phyloP scores from a whole-genome alignment of 305 asterid genomes.

The Solanum hybrid region DNA sequence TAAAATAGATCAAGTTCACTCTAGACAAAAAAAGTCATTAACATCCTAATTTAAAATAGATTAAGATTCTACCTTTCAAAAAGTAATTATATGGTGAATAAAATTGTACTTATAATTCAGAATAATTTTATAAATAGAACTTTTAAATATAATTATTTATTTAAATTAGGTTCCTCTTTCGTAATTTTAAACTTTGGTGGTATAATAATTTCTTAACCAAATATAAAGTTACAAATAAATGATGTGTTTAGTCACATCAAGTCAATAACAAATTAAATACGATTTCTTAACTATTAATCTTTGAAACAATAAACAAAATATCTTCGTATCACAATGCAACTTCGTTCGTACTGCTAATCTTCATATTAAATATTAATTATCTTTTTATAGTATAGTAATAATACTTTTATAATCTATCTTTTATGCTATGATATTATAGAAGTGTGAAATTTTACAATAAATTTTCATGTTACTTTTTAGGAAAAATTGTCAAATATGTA shows the following conservation, averaged over 20 bases:
- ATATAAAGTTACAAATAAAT: background rate
- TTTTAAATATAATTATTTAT: too few relatives aligned
- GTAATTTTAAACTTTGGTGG: background rate
- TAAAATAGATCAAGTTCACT: too few relatives aligned
- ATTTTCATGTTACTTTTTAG: background rate
- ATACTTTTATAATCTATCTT: background rate
- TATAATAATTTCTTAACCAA: background rate
- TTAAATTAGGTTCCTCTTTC: background rate
- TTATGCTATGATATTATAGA: background rate
- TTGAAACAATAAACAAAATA: background rate
- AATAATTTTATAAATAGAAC: too few relatives aligned
- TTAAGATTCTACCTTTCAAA: too few relatives aligned
- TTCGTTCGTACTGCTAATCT: background rate
- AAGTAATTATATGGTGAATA: too few relatives aligned
- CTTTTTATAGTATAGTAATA: background rate
- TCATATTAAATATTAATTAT: background rate
- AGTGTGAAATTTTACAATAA: background rate
- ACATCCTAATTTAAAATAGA: too few relatives aligned
- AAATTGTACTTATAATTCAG: too few relatives aligned
- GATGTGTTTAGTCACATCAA: background rate
- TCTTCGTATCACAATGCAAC: background rate
- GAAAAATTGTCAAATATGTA: background rate
- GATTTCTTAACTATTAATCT: background rate
- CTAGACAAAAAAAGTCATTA: too few relatives aligned
- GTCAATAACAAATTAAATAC: background rate